These are phyloP conservation scores for Fusarium nisikadoi DNA, from an alignment of 2,329 filamentous ascomycete species.

Conservation along the genomic window DNA sequence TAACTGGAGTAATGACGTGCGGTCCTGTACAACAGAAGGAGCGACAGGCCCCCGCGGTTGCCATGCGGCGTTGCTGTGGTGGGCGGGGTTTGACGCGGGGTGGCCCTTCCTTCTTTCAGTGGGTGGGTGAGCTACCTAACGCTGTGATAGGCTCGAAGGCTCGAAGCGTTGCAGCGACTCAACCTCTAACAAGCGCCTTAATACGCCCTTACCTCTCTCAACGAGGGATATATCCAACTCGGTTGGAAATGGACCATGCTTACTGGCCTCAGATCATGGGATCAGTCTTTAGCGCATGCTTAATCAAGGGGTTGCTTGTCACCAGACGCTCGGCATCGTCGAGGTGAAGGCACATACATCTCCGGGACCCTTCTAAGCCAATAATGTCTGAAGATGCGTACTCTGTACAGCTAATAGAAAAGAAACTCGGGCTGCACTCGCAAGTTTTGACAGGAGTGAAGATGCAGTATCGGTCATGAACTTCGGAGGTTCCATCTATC, in stretches of 20 bases:
- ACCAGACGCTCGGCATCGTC: conserved; percentile 1
- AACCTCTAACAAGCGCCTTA: conserved; percentile 18
- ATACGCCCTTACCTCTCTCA: not conserved
- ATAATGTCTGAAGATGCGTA: not conserved
- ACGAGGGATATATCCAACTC: conserved; percentile 26
- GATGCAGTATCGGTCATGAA: too few relatives aligned
- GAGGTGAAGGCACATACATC: not conserved
- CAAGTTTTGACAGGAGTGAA: not conserved
- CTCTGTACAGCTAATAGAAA: too few relatives aligned
- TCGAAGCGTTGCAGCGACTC: conserved; percentile 5
- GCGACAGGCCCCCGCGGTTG: conserved; percentile 13
- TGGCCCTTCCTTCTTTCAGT: conserved; percentile 8
- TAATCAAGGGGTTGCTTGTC: conserved; percentile 15
- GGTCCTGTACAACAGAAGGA: conserved; percentile 23
- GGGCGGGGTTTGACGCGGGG: conserved; percentile 39
- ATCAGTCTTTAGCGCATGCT: conserved; percentile 20
- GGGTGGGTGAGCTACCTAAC: not conserved
- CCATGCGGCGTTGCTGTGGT: conserved; percentile 28
- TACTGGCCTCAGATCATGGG: conserved; percentile 24
- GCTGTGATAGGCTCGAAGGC: not conserved
- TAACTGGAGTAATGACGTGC: conserved; percentile 40
- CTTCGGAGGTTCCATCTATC: not conserved
- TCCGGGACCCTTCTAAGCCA: not conserved
- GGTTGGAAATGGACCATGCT: conserved; percentile 2
- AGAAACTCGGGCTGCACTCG: not conserved